A percentile compares a stretch with the other conserved stretches of the same genome.
Evolutionary conservation across 495 filamentous ascomycete genomes (phyloP).

Genomic region (Talaromyces borbonicus): DNA sequence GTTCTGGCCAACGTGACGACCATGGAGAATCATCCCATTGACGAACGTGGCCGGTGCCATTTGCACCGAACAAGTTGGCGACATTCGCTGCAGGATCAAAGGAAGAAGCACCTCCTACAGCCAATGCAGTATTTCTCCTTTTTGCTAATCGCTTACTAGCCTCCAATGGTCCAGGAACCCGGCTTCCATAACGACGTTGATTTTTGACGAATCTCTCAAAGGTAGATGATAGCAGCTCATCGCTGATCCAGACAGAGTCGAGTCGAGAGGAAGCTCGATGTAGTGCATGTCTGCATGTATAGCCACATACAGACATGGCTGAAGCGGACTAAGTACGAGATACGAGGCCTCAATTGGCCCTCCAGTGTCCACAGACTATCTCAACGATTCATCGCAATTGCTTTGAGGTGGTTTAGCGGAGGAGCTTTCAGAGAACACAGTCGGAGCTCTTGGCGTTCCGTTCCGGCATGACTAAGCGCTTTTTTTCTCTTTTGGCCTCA

Average conservation of each 20-base stretch:
- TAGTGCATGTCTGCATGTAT: slow-evolving; percentile 34
- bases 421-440: too few species aligned
- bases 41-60: slow-evolving; percentile 35
- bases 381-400: too few species aligned
- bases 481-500: too few species aligned
- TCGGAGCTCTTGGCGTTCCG: too few species aligned
- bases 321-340: slow-evolving; percentile 2
- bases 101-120: slow-evolving; percentile 20
- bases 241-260: slow-evolving; percentile 45
- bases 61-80: slow-evolving; percentile 31
- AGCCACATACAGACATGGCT: slow-evolving; percentile 35
- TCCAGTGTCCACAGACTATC: too few species aligned
- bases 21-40: slow-evolving; percentile 29
- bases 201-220: slow-evolving; percentile 38
- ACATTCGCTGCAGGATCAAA: slow-evolving; percentile 24
- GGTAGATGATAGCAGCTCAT: slow-evolving; percentile 40
- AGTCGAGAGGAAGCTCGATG: slow-evolving; percentile 15
- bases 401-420: too few species aligned
- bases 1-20: slow-evolving; percentile 17
- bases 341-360: not conserved
- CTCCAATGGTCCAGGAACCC: slow-evolving; percentile 49
- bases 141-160: slow-evolving; percentile 43
- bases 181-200: slow-evolving; percentile 41
- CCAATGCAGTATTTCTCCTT: slow-evolving; percentile 39
- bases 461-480: too few species aligned